Conservation (phyloP, 148 eudicot genomes). For the Chenopodium quinoa region DNA sequence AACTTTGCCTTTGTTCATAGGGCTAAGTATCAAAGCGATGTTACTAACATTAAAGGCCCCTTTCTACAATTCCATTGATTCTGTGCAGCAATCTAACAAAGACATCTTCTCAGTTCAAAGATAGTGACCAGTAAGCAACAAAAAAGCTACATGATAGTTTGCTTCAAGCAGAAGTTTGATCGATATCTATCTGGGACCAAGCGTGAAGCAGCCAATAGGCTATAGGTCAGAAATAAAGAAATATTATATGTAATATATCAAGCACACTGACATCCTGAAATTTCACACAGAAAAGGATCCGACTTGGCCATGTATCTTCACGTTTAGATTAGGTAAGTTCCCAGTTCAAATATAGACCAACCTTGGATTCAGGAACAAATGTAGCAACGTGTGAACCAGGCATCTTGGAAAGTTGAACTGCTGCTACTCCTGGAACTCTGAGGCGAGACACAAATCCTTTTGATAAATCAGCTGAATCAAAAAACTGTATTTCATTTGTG, state of each 20-base stretch:
- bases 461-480: constrained; percentile 66
- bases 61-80: neutral
- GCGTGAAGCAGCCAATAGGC: neutral
- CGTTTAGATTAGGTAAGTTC: neutral
- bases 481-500: constrained; percentile 87
- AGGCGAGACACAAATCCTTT: constrained; percentile 69
- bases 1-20: neutral
- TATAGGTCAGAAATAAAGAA: neutral
- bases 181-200: neutral
- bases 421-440: constrained; percentile 83
- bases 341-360: constrained; percentile 24
- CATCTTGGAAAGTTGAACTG: constrained; percentile 67
- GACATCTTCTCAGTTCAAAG: neutral
- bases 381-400: constrained; percentile 82
- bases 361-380: constrained; percentile 96
- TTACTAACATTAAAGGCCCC: neutral
- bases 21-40: neutral
- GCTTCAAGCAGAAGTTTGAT: neutral
- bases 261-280: neutral
- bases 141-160: constrained; percentile 4
- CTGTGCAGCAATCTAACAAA: neutral
- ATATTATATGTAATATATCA: neutral
- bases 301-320: constrained; percentile 4
- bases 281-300: constrained; percentile 9
- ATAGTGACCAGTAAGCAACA: neutral